These are phyloP conservation scores for Beauveria varroae DNA, from an alignment of 2,329 filamentous ascomycete species.

Conservation along the genomic window DNA sequence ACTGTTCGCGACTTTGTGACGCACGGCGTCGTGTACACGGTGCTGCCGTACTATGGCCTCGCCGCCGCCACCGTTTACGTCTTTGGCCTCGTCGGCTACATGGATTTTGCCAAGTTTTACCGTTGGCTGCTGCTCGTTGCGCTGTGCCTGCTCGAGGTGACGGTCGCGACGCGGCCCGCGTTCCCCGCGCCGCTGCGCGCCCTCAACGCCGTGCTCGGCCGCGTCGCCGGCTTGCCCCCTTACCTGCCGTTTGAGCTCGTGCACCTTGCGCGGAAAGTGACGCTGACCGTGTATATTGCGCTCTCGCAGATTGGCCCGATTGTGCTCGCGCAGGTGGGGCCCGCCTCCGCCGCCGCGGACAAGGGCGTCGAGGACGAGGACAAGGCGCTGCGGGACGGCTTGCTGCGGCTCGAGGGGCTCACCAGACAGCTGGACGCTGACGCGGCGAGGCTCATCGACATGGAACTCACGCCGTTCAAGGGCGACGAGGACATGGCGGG, in stretches of 20 bases:
- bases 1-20: conserved; percentile 68
- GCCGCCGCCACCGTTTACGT: conserved; percentile 52
- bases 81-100: conserved; percentile 57
- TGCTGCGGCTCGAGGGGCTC: conserved; percentile 59
- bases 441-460: conserved; percentile 58
- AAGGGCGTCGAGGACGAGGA: conserved; percentile 25
- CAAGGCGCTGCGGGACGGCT: conserved; percentile 49
- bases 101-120: conserved; percentile 60
- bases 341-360: conserved; percentile 18
- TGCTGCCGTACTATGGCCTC: conserved; percentile 54
- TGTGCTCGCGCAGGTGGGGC: conserved; percentile 30
- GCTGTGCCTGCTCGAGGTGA: conserved; percentile 50
- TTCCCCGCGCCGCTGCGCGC: conserved; percentile 39
- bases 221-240: conserved; percentile 40
- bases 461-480: conserved; percentile 75
- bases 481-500: conserved; percentile 59
- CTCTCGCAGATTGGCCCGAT: conserved; percentile 73
- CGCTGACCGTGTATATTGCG: conserved; percentile 74
- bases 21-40: conserved; percentile 50
- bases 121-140: conserved; percentile 51
- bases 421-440: conserved; percentile 60
- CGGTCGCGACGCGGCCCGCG: conserved; percentile 46
- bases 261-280: conserved; percentile 64
- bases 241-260: conserved; percentile 84
- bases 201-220: conserved; percentile 37